Base-by-base conservation (phyloP, 345 rosid genomes). In the Turnera subulata region DNA sequence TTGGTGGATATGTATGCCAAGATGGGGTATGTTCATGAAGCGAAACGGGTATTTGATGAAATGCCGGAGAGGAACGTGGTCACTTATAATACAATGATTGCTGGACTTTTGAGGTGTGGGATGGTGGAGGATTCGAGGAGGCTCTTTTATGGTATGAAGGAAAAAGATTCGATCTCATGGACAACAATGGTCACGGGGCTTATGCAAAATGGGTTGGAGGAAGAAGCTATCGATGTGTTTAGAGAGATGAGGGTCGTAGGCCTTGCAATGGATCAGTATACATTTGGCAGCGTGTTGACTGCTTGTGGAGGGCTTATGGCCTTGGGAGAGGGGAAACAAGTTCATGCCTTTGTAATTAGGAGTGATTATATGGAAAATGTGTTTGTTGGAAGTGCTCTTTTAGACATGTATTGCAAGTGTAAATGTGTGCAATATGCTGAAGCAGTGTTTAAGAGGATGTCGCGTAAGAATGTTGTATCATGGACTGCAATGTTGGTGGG, bases 401-500 rank as follows among this genome's bases (percentile, higher is more conserved):
- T 84, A 63, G 99, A 92, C 74, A 89, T 92, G 97, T 89, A 92
- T 33, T 86, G 96, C 73, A 89, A 92, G 73, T 82, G 95, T 70
- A 82, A 71, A 69, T 62, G 46, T 64, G 64, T 83, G 69, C 50
- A 58, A 37, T 78, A 74, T 53, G 98, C 96, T 5, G 84, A 79
- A 72, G 67, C 74, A 42, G 86, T 89, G 67, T 89, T 86, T 52
- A 62, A 63, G 68, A 65, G 74, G 62, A 84, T 85, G 93, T 66
- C 56, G 14, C 47, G 53, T 66, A 92, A 81, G 79, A 92, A 89
- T 67, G 91, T 89, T 58, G 86, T 89, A 46, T 83, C 98, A 33
- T 86, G 98, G 94, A 92, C 97, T 56, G 91, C 97, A 53, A 79
- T 92, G 93, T 73, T 86, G 21, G 98, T 86, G 73, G 96, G 96